phyloP scores from a whole-genome alignment of 2,329 filamentous ascomycete species.

The Colletotrichum viniferum region DNA sequence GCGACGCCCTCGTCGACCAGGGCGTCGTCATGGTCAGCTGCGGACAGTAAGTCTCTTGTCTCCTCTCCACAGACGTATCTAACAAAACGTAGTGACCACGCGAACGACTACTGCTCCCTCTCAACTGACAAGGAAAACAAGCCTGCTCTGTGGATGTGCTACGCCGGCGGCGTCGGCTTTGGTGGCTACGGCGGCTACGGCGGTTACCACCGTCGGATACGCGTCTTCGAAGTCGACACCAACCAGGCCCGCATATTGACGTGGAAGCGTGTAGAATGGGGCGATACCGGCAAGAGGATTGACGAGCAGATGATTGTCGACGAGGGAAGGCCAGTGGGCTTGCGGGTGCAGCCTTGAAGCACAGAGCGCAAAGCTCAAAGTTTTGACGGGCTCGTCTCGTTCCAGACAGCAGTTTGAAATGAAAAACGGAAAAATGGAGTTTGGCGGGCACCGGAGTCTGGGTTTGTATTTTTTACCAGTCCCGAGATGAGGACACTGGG shows the following conservation, averaged over 20 bases:
- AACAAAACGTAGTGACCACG: conserved; percentile 71
- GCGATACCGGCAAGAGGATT: conserved; percentile 54
- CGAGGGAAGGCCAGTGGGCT: conserved; percentile 50
- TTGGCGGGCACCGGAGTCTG: conserved; percentile 8
- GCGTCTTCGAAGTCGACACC: conserved; percentile 92
- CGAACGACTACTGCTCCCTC: conserved; percentile 93
- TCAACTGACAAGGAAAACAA: conserved; percentile 57
- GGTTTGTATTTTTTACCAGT: neutral
- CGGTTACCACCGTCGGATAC: conserved; percentile 80
- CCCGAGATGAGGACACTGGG: neutral
- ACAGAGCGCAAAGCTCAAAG: neutral
- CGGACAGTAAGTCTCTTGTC: conserved; percentile 70
- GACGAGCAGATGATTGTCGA: conserved; percentile 73
- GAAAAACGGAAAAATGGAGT: conserved; percentile 5
- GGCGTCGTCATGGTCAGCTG: conserved; percentile 87
- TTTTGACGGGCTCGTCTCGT: neutral
- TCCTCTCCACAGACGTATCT: neutral
- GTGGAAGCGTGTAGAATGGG: conserved; percentile 86
- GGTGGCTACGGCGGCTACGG: conserved; percentile 94
- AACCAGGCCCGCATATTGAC: conserved; percentile 88
- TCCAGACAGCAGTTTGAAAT: neutral
- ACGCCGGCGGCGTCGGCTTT: conserved; percentile 89
- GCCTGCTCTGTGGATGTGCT: conserved; percentile 95
- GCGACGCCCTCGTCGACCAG: conserved; percentile 84
- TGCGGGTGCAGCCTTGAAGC: neutral